These are phyloP conservation scores for Oryza glumipatula DNA, from an alignment of 176 grass and related monocot species.

Conservation along the genomic window DNA sequence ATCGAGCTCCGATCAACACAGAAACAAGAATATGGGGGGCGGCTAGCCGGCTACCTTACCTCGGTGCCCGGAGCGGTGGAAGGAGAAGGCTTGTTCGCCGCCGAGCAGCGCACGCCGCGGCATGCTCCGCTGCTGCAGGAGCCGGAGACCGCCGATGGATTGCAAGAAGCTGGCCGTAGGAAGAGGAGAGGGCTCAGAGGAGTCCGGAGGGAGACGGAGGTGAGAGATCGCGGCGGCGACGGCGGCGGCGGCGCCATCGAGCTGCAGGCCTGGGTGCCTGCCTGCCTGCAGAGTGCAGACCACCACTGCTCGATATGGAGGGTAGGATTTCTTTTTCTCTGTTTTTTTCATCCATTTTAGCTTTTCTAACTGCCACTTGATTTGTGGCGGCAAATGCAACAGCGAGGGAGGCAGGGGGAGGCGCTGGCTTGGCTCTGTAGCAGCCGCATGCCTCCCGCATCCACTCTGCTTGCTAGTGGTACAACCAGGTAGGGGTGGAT, in stretches of 20 bases:
- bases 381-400: conserved; percentile 54
- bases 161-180: not conserved
- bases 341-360: not conserved
- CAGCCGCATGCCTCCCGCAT: not conserved
- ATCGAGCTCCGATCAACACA: too few species aligned
- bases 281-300: conserved; percentile 31
- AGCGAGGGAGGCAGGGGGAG: conserved; percentile 28
- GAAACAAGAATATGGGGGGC: not conserved
- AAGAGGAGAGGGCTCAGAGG: conserved; percentile 21
- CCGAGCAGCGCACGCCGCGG: conserved; percentile 50
- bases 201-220: not conserved
- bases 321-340: conserved; percentile 31
- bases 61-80: conserved; percentile 44
- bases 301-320: not conserved
- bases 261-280: not conserved
- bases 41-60: conserved; percentile 57
- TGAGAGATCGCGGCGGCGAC: not conserved
- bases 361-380: conserved; percentile 34
- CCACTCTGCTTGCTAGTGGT: not conserved
- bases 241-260: conserved; percentile 25
- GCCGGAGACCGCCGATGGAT: not conserved
- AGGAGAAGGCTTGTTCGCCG: conserved; percentile 58
- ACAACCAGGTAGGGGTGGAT: too few species aligned
- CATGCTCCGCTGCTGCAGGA: conserved; percentile 27
- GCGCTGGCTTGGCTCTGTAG: not conserved